These are phyloP conservation scores for Hemileccinum hortonii DNA, from an alignment of 1,284 basidiomycete genomes.

Conservation along the genomic window DNA sequence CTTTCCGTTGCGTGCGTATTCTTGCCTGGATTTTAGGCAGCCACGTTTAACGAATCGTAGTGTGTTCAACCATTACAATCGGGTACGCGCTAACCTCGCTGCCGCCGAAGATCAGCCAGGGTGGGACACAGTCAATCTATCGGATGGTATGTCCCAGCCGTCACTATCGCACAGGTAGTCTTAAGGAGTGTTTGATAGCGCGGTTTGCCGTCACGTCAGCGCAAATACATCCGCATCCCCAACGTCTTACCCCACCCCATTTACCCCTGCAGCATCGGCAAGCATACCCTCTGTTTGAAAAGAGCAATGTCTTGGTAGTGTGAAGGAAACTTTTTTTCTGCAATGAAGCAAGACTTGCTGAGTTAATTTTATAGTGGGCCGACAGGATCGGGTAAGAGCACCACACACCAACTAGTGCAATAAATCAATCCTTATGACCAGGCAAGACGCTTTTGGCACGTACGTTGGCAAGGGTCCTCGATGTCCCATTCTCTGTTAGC, in stretches of 20 bases:
- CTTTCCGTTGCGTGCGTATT: slow-evolving; percentile 81
- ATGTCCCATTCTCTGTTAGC: slow-evolving; percentile 88
- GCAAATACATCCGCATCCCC: slow-evolving; percentile 54
- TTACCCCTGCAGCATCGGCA: slow-evolving; percentile 44
- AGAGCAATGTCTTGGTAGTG: slow-evolving; percentile 92
- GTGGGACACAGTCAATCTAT: slow-evolving; percentile 25
- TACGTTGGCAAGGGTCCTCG: slow-evolving; percentile 82
- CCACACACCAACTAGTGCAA: background rate
- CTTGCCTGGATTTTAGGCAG: slow-evolving; percentile 12
- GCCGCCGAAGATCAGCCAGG: slow-evolving; percentile 46
- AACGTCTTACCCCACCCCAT: slow-evolving; percentile 37
- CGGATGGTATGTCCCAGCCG: slow-evolving; percentile 34
- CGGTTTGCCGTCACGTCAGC: slow-evolving; percentile 47
- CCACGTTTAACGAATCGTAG: slow-evolving; percentile 40
- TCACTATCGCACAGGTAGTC: background rate
- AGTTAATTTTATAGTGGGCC: slow-evolving; percentile 57
- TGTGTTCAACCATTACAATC: slow-evolving; percentile 91
- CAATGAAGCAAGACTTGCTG: slow-evolving; percentile 7
- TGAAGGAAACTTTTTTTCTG: slow-evolving; percentile 13
- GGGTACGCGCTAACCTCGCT: slow-evolving; percentile 65
- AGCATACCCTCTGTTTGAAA: slow-evolving; percentile 72
- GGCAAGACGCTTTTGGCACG: slow-evolving; percentile 87
- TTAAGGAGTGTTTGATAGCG: slow-evolving; percentile 23
- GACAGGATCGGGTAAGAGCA: slow-evolving; percentile 68
- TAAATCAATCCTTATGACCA: slow-evolving; percentile 23